Base-by-base conservation (phyloP, 176 grass and related monocot genomes). In the Triticum aestivum region DNA sequence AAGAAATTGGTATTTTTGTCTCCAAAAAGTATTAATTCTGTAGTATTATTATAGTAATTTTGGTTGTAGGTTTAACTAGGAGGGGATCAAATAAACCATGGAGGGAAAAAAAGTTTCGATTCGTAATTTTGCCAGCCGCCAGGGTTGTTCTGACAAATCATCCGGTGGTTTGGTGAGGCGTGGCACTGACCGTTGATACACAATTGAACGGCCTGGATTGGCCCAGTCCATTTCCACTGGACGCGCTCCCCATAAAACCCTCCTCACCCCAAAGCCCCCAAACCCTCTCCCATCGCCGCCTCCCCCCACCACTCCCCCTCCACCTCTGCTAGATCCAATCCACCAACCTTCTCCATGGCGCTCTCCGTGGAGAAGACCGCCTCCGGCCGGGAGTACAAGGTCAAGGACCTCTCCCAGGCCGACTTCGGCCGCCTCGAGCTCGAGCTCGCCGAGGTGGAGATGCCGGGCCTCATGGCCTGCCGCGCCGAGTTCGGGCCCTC, bases 371-470 rank as follows among this genome's bases (percentile, higher is more conserved):
- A 95, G 89, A 95, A 93, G 87, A 94, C 91, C 72, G 90, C 83
- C 2, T 93, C 91, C 2, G 93, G 93, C 1, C 86, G 89, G 61
- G 96, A 98, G 84, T 94, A 92, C 88, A 95, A 93, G 93, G 89
- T 98, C 8, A 98, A 98, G 91, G 93, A 98, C 67, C 79, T 95
- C 30, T 95, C 89, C 24, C 88, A 93, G 87, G 93, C 96, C 7
- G 93, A 95, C 86, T 95, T 95, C 39, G 96, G 93, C 8, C 86
- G 93, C n/a, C 89, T 93, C 14, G 91, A 98, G 93, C 77, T 98
- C 69, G 96, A 98, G 73, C 91, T 98, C 4, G 93, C 95, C 0
- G 95, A 93, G 93, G 89, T 95, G 0, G 95, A 98, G 93, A 98
- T 98, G 95, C 95, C 95, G 0, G 95, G 95, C 1, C 90, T 98